Conservation (phyloP, 805 yeast species). For the Yamadazyma endophytica region DNA sequence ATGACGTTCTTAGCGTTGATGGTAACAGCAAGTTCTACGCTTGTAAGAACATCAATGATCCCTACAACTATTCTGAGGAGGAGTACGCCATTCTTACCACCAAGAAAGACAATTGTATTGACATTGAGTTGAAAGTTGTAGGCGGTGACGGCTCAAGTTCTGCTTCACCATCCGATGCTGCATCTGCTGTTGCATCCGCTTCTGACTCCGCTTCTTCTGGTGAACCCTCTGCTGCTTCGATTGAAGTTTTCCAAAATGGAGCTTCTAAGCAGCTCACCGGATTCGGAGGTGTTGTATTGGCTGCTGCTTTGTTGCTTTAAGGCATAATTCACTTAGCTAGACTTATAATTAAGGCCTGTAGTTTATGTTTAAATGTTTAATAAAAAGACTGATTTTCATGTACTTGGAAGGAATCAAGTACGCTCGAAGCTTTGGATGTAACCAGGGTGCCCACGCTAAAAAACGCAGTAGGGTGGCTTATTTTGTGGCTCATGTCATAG, state of each 20-base stretch:
- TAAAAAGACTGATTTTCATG: too few relatives aligned
- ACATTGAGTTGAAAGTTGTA: constrained; percentile 7
- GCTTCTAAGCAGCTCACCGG: constrained; percentile 7
- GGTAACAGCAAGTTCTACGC: constrained; percentile 19
- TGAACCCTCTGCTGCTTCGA: too few relatives aligned
- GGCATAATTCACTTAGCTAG: too few relatives aligned
- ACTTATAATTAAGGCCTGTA: too few relatives aligned
- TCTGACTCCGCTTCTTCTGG: constrained; percentile 15
- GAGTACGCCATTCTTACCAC: constrained; percentile 12
- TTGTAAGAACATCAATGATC: constrained; percentile 24
- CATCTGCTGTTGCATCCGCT: constrained; percentile 13
- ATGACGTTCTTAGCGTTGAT: constrained; percentile 8
- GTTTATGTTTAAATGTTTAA: too few relatives aligned
- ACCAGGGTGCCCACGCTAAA: too few relatives aligned
- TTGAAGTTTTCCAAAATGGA: constrained; percentile 9
- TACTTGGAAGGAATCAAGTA: too few relatives aligned
- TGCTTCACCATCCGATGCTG: constrained; percentile 5
- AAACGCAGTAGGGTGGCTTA: too few relatives aligned
- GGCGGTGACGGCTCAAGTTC: constrained; percentile 3
- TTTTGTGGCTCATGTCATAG: too few relatives aligned
- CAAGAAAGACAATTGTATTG: constrained; percentile 6
- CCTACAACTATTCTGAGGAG: constrained; percentile 20
- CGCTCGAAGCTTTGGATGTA: too few relatives aligned
- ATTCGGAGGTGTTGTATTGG: constrained; percentile 9
- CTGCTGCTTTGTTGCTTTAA: constrained; percentile 9